A percentile compares a stretch with the other conserved stretches of the same genome.
Conservation (phyloP, 2,329 filamentous ascomycete species). For the Colletotrichum godetiae region DNA sequence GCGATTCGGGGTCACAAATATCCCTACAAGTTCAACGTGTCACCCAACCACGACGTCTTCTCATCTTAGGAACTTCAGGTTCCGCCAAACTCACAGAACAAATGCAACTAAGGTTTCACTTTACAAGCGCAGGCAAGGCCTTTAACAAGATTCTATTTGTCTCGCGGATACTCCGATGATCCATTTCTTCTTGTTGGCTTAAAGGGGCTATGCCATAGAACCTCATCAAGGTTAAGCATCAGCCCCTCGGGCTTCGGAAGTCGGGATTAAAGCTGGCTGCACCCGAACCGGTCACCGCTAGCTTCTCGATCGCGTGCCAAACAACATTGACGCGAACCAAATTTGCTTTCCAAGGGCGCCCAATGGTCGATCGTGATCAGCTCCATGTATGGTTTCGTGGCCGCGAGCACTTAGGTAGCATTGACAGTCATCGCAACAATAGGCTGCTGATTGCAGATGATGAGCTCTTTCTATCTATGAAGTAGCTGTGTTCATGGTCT, state of each 20-base stretch:
- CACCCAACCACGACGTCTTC: not conserved
- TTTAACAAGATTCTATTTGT: fast-evolving
- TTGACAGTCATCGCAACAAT: not conserved
- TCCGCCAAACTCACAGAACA: not conserved
- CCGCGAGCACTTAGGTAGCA: not conserved
- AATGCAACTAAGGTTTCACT: not conserved
- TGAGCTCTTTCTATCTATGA: no score
- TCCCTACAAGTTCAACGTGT: not conserved
- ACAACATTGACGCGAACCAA: not conserved
- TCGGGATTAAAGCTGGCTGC: not conserved
- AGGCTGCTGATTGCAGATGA: no score
- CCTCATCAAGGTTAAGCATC: not conserved
- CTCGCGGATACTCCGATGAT: no score
- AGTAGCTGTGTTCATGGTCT: no score
- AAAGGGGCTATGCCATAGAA: not conserved
- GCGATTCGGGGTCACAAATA: not conserved
- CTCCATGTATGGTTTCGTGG: not conserved
- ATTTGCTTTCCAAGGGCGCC: not conserved
- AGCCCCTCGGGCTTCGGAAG: not conserved
- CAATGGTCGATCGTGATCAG: not conserved
- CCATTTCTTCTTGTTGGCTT: not conserved
- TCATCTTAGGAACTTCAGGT: not conserved
- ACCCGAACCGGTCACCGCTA: not conserved
- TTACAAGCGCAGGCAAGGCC: not conserved
- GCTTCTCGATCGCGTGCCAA: not conserved